Evolutionary conservation across 371 early-diverging fungal species (phyloP), one percentile per base, ranked within the genome.

Genomic region (Zopfochytrium polystomum): DNA sequence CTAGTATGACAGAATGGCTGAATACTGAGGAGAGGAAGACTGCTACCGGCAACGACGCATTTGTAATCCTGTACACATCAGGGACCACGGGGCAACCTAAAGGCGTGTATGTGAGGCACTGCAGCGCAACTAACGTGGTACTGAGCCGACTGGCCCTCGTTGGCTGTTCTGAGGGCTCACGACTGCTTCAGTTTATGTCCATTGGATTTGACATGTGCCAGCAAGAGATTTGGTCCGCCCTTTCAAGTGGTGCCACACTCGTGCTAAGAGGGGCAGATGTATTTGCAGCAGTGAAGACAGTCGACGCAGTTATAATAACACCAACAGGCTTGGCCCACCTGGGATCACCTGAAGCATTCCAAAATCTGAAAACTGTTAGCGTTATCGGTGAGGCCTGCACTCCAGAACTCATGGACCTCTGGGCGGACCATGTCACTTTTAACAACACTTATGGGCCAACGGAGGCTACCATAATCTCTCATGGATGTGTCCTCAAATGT

Each of bases 401-500:
- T 49, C 61, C 44, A 43, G 30, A 55, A 0, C 13, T 63, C 11
- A 31, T 66, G 33, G 58, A 67, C 45, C 56, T 68, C 33, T 58
- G 68, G 23, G 66, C 31, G 34, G 30, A 35, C 43, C 13, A 26
- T 52, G 50, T 32, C 46, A 23, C 58, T 31, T 51, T 74, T 7
- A n/a, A 55, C 34, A 66, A 70, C 50, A n/a, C 15, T 9, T 74
- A 70, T 58, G 74, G 74, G n/a, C n/a, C n/a, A n/a, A n/a, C n/a
- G n/a, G n/a, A n/a, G n/a, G n/a, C n/a, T n/a, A n/a, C n/a, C n/a
- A 7, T n/a, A n/a, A n/a, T n/a, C n/a, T n/a, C n/a, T n/a, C n/a
- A n/a, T n/a, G n/a, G n/a, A n/a, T n/a, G n/a, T n/a, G n/a, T n/a
- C n/a, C n/a, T n/a, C n/a, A n/a, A n/a, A n/a, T n/a, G n/a, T n/a